Evolutionary conservation across 2,329 filamentous ascomycete genomes (phyloP), one percentile per base, ranked within the genome.

Genomic region (Xylaria sp.): DNA sequence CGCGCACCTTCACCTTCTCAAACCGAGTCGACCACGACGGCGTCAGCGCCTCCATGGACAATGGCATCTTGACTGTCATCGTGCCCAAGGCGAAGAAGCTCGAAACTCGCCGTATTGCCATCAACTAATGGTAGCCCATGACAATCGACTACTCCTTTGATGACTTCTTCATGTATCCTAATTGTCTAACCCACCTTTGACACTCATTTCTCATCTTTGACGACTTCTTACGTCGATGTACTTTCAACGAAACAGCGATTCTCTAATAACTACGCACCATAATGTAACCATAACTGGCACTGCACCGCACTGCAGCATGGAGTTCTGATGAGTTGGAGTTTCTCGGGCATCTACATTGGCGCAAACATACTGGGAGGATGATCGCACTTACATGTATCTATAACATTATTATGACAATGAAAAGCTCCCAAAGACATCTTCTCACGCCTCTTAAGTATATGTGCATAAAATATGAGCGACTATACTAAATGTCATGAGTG

Each of bases 1-100:
- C 86, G 57, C 87, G 91, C 70, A 87, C 84, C 67, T 93, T 93
- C 82, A 87, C 82, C 78, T 93, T 93, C 82, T 89, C 90, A 0
- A 80, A 80, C 60, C 86, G 85, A 32, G 85, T 93, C 68, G 88
- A 91, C 75, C 85, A 87, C 74, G 87, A 89, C 18, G 80, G 75
- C 3, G 90, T 93, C 63, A 83, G 79, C 52, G 91, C 91, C 58
- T 83, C 77, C 62, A 86, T 93, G 73, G 86, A 87, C 79, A 86
- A 92, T 68, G 91, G 91, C 32, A 83, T 92, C 70, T 82, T 93
- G 72, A 87, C 78, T 72, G 83, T 93, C 67, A 76, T 83, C 30
- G 86, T 93, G 20, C 91, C 91, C 59, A 93, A 91, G 84, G 85
- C 86, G 28, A 87, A 85, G 81, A 88, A 86, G 83, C 82, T 83